phyloP scores from a whole-genome alignment of 2,329 filamentous ascomycete species.

The Hymenotorrendiella dingleyae region DNA sequence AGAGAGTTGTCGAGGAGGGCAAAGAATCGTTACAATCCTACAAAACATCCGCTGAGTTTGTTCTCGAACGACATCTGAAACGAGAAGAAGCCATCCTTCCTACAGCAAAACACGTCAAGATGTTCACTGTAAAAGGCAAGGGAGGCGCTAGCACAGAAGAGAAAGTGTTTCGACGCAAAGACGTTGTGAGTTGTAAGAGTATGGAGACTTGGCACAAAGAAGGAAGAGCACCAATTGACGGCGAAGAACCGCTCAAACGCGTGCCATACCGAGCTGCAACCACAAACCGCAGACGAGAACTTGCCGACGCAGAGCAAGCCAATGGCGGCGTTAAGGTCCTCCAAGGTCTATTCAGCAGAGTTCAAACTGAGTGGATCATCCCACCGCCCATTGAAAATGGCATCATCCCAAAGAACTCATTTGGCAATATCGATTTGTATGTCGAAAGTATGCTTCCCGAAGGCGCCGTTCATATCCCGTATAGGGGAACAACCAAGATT shows the following conservation, averaged over 20 bases:
- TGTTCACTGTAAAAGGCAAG: slow-evolving; percentile 70
- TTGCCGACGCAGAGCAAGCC: slow-evolving; percentile 71
- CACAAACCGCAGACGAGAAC: slow-evolving; percentile 76
- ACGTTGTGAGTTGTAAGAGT: slow-evolving; percentile 81
- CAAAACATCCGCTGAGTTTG: slow-evolving; percentile 78
- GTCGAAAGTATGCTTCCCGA: slow-evolving; percentile 85
- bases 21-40: slow-evolving; percentile 83
- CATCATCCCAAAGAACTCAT: slow-evolving; percentile 86
- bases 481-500: slow-evolving; percentile 68
- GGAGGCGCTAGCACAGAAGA: slow-evolving; percentile 68
- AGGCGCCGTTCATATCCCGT: slow-evolving; percentile 79
- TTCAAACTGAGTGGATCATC: slow-evolving; percentile 95
- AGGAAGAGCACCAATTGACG: slow-evolving; percentile 67
- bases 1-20: slow-evolving; percentile 66
- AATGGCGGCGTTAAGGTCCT: slow-evolving; percentile 78
- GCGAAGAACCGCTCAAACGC: slow-evolving; percentile 71
- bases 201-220: slow-evolving; percentile 98
- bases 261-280: slow-evolving; percentile 92
- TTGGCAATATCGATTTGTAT: slow-evolving; percentile 95
- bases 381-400: slow-evolving; percentile 80
- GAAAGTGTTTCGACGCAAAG: slow-evolving; percentile 71
- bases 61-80: slow-evolving; percentile 78
- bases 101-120: slow-evolving; percentile 61
- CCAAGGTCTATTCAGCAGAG: slow-evolving; percentile 76
- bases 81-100: slow-evolving; percentile 83